Conservation (phyloP, 2,329 filamentous ascomycete species). For the Xylaria sp. region DNA sequence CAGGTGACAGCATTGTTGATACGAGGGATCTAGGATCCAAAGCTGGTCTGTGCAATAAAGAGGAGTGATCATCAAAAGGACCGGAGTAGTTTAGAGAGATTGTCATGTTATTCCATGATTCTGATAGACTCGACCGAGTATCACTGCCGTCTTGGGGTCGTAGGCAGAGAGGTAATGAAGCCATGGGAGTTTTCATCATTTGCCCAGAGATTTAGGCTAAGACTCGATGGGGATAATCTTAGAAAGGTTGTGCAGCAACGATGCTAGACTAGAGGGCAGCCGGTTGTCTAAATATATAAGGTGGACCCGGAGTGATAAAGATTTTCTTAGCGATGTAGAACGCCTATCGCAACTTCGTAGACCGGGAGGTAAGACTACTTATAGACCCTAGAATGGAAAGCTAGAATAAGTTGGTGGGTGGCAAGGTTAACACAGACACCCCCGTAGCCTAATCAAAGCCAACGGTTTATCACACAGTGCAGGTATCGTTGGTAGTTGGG, state of each 20-base stretch:
- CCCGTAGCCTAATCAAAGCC: constrained; percentile 37
- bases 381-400: constrained; percentile 29
- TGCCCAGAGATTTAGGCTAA: background rate
- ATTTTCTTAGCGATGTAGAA: constrained; percentile 6
- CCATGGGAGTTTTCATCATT: background rate
- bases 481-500: constrained; percentile 33
- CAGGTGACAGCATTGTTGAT: constrained; percentile 30
- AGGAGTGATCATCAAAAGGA: constrained; percentile 29
- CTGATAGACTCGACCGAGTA: background rate
- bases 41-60: constrained; percentile 29
- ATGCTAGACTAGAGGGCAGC: background rate
- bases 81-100: constrained; percentile 22
- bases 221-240: background rate
- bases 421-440: constrained; percentile 23
- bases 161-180: background rate
- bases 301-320: constrained; percentile 7
- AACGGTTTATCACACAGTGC: constrained; percentile 35
- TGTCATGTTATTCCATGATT: background rate
- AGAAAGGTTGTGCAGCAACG: background rate
- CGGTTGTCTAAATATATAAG: background rate
- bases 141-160: background rate
- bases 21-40: constrained; percentile 23
- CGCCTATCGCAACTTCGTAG: background rate
- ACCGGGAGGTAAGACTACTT: constrained; percentile 28
- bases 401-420: constrained; percentile 25